Evolutionary conservation across 345 rosid genomes (phyloP).

Genomic region (Ceriops zippeliana): DNA sequence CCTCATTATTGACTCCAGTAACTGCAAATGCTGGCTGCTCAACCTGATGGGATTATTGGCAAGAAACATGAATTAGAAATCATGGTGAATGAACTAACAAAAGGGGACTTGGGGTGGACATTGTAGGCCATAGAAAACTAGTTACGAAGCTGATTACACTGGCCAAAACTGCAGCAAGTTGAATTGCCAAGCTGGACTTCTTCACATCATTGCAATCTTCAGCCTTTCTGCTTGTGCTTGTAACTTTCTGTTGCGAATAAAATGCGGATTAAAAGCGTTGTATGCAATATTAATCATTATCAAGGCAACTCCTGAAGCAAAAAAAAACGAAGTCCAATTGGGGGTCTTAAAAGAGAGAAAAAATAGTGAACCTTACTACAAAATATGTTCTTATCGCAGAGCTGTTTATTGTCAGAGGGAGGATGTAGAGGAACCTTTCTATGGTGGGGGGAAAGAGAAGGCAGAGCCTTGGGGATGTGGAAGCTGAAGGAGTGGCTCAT

Average conservation of each 20-base stretch:
- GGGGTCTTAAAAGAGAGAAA: background rate
- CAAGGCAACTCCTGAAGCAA: background rate
- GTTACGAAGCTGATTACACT: slow-evolving; percentile 31
- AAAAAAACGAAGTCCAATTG: background rate
- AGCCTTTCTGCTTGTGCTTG: slow-evolving; percentile 22
- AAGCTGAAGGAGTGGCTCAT: slow-evolving; percentile 37
- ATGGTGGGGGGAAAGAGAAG: slow-evolving; percentile 28
- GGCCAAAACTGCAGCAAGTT: slow-evolving; percentile 52
- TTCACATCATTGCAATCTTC: slow-evolving; percentile 24
- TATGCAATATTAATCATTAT: background rate
- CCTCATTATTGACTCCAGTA: slow-evolving; percentile 69
- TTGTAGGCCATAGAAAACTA: no score
- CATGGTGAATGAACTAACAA: background rate
- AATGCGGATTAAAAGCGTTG: no score
- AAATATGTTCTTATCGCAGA: slow-evolving; percentile 6
- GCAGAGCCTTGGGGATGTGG: slow-evolving; percentile 35
- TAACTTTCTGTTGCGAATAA: slow-evolving; percentile 22
- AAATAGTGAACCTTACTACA: slow-evolving; percentile 22
- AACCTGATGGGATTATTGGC: slow-evolving; percentile 30
- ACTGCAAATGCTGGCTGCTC: slow-evolving; percentile 75
- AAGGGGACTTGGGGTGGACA: background rate
- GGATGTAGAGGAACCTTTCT: slow-evolving; percentile 23
- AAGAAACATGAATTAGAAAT: background rate
- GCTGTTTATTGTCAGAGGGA: slow-evolving; percentile 25
- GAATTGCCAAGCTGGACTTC: slow-evolving; percentile 46